Evolutionary conservation across 371 early-diverging fungal species (phyloP), one percentile per base, ranked within the genome.

Genomic region (Cladochytrium tenue): DNA sequence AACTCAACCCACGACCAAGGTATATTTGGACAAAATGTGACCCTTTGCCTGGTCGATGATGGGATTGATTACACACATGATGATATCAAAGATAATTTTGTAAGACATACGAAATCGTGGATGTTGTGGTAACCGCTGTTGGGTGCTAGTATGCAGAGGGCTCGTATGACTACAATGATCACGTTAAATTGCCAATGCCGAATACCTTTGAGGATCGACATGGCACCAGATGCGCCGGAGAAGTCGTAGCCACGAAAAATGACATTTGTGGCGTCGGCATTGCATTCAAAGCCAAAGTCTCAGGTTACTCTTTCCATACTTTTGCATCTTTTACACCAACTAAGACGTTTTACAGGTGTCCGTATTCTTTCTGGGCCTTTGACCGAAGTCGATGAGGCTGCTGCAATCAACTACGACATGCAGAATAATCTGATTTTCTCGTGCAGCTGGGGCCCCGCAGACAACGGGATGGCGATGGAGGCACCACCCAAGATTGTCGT

Each of bases 181-280:
- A 90, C 71, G 83, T 73, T 17, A 70, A 78, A 35, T 66, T 90
- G 26, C 97, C 97, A 0, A 88, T 72, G 60, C 98, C 97, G 32
- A 79, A 76, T 20, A 67, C 91, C 0, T 61, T 60, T 34, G 91
- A 94, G 61, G 98, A 98, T 74, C 83, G 84, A 36, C 98, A 98
- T 75, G 98, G 97, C 50, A 97, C 98, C 0, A 80, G 98, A 32
- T 97, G 97, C 77, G 98, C 98, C 5, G 98, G 97, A 7, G 94
- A 96, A 79, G 93, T 98, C 36, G 98, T 96, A 0, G 96, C 96
- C 15, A 84, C 81, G 10, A 43, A 64, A 30, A 98, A 98, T 74
- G 76, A 91, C 71, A 89, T 89, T 0, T 97, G 98, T 67, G 97
- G 97, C n/a, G 89, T 97, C 1, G 98, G 98, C 23, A 88, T 96